Evolutionary conservation across 352 stramenopile species (phyloP).

Genomic region (Globisporangium takayamanum): DNA sequence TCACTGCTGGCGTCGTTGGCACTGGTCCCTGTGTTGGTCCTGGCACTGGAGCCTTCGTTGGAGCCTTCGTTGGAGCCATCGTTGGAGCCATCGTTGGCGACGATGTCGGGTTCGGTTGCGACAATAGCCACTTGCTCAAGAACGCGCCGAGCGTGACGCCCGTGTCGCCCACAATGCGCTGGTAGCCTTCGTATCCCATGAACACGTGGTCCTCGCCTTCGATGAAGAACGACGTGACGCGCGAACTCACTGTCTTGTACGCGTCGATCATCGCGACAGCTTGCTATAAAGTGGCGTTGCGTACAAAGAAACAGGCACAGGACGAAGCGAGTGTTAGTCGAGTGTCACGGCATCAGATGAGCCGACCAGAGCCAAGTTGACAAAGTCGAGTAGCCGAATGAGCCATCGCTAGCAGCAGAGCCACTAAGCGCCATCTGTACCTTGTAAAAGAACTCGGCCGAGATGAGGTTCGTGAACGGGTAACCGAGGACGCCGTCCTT

Average conservation of each 20-base stretch:
- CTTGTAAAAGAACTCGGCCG: not conserved
- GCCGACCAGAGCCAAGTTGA: conserved; percentile 27
- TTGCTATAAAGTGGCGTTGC: not conserved
- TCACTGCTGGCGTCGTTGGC: not conserved
- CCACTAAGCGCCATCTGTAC: too few species aligned
- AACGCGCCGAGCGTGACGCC: conserved; percentile 13
- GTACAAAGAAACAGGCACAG: not conserved
- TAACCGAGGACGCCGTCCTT: conserved; percentile 42
- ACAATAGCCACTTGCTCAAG: conserved; percentile 12
- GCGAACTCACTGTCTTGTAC: conserved; percentile 20
- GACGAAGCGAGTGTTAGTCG: conserved; percentile 2
- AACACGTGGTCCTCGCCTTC: conserved; percentile 27
- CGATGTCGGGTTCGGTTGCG: not conserved
- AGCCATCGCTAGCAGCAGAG: too few species aligned
- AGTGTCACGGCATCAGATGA: conserved; percentile 32
- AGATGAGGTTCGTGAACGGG: conserved; percentile 56
- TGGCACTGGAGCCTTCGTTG: not conserved
- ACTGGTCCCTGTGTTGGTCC: not conserved
- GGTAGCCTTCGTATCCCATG: conserved; percentile 9
- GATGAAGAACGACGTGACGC: conserved; percentile 25
- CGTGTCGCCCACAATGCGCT: conserved; percentile 10
- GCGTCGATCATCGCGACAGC: conserved; percentile 18
- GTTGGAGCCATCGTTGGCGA: conserved; percentile 1
- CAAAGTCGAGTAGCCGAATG: too few species aligned
- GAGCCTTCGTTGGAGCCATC: not conserved